These are phyloP conservation scores for Aspergillus kassunensis DNA, from an alignment of 495 filamentous ascomycete genomes.

Conservation along the genomic window DNA sequence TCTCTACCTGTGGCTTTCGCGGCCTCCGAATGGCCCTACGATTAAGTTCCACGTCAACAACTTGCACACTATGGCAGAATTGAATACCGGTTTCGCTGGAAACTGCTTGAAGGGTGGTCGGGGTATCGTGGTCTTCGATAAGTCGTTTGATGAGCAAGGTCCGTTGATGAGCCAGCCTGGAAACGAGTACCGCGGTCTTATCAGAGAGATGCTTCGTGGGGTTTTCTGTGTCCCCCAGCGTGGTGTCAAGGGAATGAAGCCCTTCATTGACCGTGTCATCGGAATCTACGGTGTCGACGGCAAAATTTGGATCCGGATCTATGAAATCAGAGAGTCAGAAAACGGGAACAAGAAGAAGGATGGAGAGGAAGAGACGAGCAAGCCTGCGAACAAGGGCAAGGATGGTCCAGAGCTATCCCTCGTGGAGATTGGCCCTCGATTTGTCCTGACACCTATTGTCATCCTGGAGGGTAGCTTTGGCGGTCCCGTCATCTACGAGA, in stretches of 20 bases:
- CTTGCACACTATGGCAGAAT: conserved; percentile 93
- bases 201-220: conserved; percentile 75
- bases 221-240: conserved; percentile 89
- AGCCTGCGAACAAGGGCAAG: conserved; percentile 32
- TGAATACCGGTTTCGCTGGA: conserved; percentile 79
- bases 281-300: conserved; percentile 88
- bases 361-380: conserved; percentile 31
- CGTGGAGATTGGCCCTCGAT: conserved; percentile 91
- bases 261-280: conserved; percentile 93
- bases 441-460: conserved; percentile 92
- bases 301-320: conserved; percentile 95
- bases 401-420: conserved; percentile 68
- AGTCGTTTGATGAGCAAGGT: conserved; percentile 67
- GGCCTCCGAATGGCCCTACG: conserved; percentile 92
- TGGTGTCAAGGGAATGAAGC: conserved; percentile 81
- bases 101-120: conserved; percentile 94
- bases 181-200: conserved; percentile 41
- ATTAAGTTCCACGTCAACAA: conserved; percentile 62
- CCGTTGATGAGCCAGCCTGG: conserved; percentile 40
- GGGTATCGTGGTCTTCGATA: conserved; percentile 93
- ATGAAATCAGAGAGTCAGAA: conserved; percentile 88
- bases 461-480: conserved; percentile 95
- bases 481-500: conserved; percentile 96
- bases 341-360: conserved; percentile 32
- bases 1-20: conserved; percentile 89